A percentile compares a stretch with the other conserved stretches of the same genome.
Evolutionary conservation across 345 rosid species (phyloP).

Genomic region (thale cress (Arabidopsis thaliana)): TAIR10.1 NC_003075.7:13751001-13751500

Average conservation of each 20-base stretch:
- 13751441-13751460: slow-evolving; percentile 52
- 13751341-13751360: slow-evolving; percentile 65
- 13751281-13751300: slow-evolving; percentile 43
- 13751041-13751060: slow-evolving; percentile 25
- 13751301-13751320: slow-evolving; percentile 36
- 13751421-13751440: slow-evolving; percentile 64
- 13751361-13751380: slow-evolving; percentile 65
- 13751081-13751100: slow-evolving; percentile 28
- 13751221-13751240: slow-evolving; percentile 30
- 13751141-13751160: slow-evolving; percentile 28
- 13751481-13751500: slow-evolving; percentile 60
- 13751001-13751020: slow-evolving; percentile 24
- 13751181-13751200: slow-evolving; percentile 19
- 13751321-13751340: slow-evolving; percentile 66
- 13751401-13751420: slow-evolving; percentile 71
- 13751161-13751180: slow-evolving; percentile 19
- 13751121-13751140: slow-evolving; percentile 40
- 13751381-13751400: slow-evolving; percentile 82
- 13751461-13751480: slow-evolving; percentile 66
- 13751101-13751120: slow-evolving; percentile 31
- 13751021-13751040: slow-evolving; percentile 33
- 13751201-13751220: slow-evolving; percentile 29
- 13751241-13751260: slow-evolving; percentile 22
- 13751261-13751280: slow-evolving; percentile 31
- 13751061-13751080: slow-evolving; percentile 23